phyloP scores from a whole-genome alignment of 116 monocot genomes.

The Zostera marina region DNA sequence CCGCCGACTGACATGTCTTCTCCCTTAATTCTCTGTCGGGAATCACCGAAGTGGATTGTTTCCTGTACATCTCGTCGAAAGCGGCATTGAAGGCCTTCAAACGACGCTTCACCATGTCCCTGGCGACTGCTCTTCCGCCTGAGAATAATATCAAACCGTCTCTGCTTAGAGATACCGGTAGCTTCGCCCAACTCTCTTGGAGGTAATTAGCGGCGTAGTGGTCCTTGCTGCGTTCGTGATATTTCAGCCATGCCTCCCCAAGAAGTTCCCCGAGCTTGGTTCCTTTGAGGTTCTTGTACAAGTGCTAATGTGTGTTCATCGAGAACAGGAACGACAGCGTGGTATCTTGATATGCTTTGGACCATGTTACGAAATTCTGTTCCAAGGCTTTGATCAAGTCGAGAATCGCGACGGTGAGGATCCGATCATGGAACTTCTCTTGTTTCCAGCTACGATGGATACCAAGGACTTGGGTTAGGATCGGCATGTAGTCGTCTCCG shows the following conservation, averaged over 20 bases:
- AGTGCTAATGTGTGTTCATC: constrained; percentile 91
- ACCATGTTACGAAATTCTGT: constrained; percentile 65
- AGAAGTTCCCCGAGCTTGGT: constrained; percentile 67
- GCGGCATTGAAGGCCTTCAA: constrained; percentile 62
- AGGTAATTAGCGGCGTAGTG: constrained; percentile 38
- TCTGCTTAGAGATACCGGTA: constrained; percentile 48
- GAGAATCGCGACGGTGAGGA: constrained; percentile 42
- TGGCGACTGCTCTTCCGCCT: constrained; percentile 72
- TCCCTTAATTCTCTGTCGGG: constrained; percentile 66
- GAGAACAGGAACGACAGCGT: constrained; percentile 48
- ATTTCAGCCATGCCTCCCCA: constrained; percentile 56
- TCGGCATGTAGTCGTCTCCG: constrained; percentile 43
- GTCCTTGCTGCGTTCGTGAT: constrained; percentile 78
- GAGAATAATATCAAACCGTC: constrained; percentile 80
- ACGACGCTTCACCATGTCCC: constrained; percentile 78
- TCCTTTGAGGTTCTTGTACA: constrained; percentile 59
- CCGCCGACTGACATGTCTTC: constrained; percentile 43
- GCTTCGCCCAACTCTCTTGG: constrained; percentile 74
- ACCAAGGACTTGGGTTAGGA: constrained; percentile 50
- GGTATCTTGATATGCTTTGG: constrained; percentile 47
- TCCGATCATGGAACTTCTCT: constrained; percentile 41
- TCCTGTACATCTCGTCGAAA: constrained; percentile 75
- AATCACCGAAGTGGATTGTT: constrained; percentile 60
- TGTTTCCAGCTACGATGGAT: constrained; percentile 79
- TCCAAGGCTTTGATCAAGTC: constrained; percentile 61